Percentiles rank a stretch among this genome's conserved stretches.
Evolutionary conservation across 2,329 filamentous ascomycete species (phyloP).

Genomic region (Penicillium expansum): DNA sequence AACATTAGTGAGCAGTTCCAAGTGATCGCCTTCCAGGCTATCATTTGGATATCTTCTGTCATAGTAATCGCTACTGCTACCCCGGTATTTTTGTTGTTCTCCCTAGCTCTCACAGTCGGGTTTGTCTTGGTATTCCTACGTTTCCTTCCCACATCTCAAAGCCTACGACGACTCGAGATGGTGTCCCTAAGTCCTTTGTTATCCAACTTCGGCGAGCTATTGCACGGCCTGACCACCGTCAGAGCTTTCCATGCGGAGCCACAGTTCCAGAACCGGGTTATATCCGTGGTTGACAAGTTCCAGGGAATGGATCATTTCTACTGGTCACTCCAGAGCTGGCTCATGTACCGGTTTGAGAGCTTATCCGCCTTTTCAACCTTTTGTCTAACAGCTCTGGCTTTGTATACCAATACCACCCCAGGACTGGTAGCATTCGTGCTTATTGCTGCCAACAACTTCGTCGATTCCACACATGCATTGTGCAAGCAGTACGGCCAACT

Average conservation of each 20-base stretch:
- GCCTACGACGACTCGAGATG: slow-evolving; percentile 80
- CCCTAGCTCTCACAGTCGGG: slow-evolving; percentile 61
- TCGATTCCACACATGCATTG: slow-evolving; percentile 67
- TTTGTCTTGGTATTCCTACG: slow-evolving; percentile 73
- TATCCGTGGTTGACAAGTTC: slow-evolving; percentile 79
- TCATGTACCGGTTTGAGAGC: slow-evolving; percentile 73
- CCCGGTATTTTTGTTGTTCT: slow-evolving; percentile 71
- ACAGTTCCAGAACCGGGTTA: slow-evolving; percentile 76
- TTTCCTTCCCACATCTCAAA: slow-evolving; percentile 81
- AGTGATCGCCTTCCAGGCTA: slow-evolving; percentile 64
- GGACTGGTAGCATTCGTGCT: slow-evolving; percentile 83
- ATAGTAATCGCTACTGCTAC: slow-evolving; percentile 77
- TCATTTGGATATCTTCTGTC: slow-evolving; percentile 71
- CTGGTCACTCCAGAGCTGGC: slow-evolving; percentile 83
- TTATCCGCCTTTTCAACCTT: slow-evolving; percentile 73
- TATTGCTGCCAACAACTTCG: slow-evolving; percentile 63
- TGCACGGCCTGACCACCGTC: slow-evolving; percentile 83
- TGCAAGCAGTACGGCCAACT: slow-evolving; percentile 79
- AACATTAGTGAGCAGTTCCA: slow-evolving; percentile 76
- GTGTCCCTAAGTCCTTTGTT: slow-evolving; percentile 83
- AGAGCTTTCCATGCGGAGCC: slow-evolving; percentile 75
- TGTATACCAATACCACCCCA: slow-evolving; percentile 71
- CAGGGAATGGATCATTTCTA: slow-evolving; percentile 97
- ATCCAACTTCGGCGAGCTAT: slow-evolving; percentile 85
- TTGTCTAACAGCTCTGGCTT: slow-evolving; percentile 67